Conservation (phyloP, 2,329 filamentous ascomycete species). For the Pseudohalonectria lignicola region DNA sequence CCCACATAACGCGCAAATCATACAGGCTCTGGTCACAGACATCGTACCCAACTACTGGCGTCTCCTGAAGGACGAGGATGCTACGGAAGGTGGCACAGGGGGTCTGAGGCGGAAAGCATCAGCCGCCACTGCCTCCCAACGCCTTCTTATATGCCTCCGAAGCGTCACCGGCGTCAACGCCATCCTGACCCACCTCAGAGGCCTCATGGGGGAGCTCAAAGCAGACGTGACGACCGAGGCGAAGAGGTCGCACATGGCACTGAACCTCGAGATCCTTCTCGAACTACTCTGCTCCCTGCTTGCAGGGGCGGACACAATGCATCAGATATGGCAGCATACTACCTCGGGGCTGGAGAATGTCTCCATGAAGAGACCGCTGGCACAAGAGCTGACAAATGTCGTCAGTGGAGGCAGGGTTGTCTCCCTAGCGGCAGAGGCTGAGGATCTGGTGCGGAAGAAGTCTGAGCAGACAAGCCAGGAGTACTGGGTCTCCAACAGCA, state of each 20-base stretch:
- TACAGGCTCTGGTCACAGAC: slow-evolving; percentile 62
- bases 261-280: slow-evolving; percentile 32
- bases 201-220: slow-evolving; percentile 42
- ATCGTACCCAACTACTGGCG: slow-evolving; percentile 79
- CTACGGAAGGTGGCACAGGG: too few relatives aligned
- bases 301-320: slow-evolving; percentile 21
- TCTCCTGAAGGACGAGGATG: slow-evolving; percentile 36
- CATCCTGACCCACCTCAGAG: slow-evolving; percentile 57
- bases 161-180: slow-evolving; percentile 72
- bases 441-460: slow-evolving; percentile 31
- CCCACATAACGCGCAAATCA: slow-evolving; percentile 61
- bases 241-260: slow-evolving; percentile 27
- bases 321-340: slow-evolving; percentile 24
- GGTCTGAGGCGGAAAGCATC: too few relatives aligned
- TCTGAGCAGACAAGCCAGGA: slow-evolving; percentile 11
- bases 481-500: slow-evolving; percentile 57
- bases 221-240: slow-evolving; percentile 20
- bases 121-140: too few relatives aligned
- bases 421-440: slow-evolving; percentile 43
- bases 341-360: slow-evolving; percentile 7
- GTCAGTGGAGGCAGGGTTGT: slow-evolving; percentile 38
- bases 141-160: slow-evolving; percentile 55
- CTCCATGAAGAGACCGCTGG: slow-evolving; percentile 19
- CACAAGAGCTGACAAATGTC: slow-evolving; percentile 32
- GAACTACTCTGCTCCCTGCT: slow-evolving; percentile 32